Percentiles rank a stretch among this genome's conserved stretches.
These are phyloP conservation scores for Cytospora piceae DNA, from an alignment of 2,329 filamentous ascomycete genomes.

Conservation along the genomic window DNA sequence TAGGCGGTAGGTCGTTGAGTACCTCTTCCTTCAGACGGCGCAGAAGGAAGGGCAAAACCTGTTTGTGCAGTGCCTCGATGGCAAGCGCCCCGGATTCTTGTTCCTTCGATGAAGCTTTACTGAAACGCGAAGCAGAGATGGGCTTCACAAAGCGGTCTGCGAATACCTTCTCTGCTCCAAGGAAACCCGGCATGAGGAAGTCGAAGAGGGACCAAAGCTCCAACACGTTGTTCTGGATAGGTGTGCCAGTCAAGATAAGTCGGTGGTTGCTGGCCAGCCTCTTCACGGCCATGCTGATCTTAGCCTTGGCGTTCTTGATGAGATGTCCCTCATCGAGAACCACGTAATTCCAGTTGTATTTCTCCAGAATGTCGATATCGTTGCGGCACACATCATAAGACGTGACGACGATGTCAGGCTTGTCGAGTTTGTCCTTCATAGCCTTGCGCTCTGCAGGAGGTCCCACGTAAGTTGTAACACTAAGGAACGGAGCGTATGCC, in stretches of 20 bases:
- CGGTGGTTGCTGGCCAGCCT: constrained; percentile 88
- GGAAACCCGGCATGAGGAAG: constrained; percentile 97
- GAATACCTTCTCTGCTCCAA: constrained; percentile 94
- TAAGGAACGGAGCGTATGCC: constrained; percentile 92
- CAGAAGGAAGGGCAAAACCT: constrained; percentile 93
- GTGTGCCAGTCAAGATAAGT: constrained; percentile 94
- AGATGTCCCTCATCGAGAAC: constrained; percentile 96
- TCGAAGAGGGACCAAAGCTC: constrained; percentile 98
- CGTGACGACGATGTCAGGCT: constrained; percentile 92
- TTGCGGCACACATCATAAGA: constrained; percentile 98
- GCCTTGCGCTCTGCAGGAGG: constrained; percentile 78
- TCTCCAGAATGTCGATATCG: constrained; percentile 81
- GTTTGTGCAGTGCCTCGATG: constrained; percentile 98
- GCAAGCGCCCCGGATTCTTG: constrained; percentile 95
- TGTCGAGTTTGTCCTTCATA: constrained; percentile 69
- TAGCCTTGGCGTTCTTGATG: constrained; percentile 98
- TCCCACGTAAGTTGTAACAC: constrained; percentile 87
- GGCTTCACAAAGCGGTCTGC: constrained; percentile 93
- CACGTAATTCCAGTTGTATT: constrained; percentile 94
- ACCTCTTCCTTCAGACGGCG: constrained; percentile 98
- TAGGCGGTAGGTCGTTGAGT: constrained; percentile 91
- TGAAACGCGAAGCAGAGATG: constrained; percentile 90
- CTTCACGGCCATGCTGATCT: constrained; percentile 93
- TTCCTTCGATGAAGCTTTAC: constrained; percentile 97
- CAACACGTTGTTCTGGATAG: constrained; percentile 94